phyloP scores from a whole-genome alignment of 2,329 filamentous ascomycete genomes.

The Leptographium radiaticola region DNA sequence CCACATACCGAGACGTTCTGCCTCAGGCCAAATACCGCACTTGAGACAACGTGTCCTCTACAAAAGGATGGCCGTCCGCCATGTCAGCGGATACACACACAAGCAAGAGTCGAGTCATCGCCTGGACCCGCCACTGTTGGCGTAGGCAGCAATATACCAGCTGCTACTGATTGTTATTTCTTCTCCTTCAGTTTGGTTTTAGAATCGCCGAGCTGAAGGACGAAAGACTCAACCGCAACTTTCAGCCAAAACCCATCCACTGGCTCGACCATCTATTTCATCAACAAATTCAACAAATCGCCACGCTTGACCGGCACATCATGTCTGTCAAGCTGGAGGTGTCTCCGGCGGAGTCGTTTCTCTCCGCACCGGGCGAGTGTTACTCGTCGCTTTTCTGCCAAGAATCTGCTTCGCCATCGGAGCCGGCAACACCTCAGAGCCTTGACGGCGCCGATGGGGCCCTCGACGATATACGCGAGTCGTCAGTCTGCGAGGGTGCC shows the following conservation, averaged over 20 bases:
- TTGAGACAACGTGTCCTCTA: slow-evolving; percentile 13
- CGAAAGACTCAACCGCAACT: no score
- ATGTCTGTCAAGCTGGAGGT: slow-evolving; percentile 34
- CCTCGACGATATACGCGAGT: slow-evolving; percentile 1
- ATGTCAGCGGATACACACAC: neutral
- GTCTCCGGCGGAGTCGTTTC: slow-evolving; percentile 40
- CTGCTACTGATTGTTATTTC: neutral
- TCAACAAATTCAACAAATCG: neutral
- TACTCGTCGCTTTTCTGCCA: slow-evolving; percentile 36
- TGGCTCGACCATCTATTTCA: neutral
- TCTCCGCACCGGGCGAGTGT: slow-evolving; percentile 36
- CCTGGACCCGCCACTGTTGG: neutral
- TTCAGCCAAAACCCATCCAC: no score
- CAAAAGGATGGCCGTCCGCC: slow-evolving; percentile 7
- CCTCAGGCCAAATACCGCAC: slow-evolving; percentile 8
- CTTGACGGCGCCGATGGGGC: neutral
- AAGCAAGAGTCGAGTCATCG: slow-evolving; percentile 3
- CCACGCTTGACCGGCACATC: neutral
- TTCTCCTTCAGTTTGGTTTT: neutral
- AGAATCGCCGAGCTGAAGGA: no score
- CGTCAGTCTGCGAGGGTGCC: neutral
- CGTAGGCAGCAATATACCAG: slow-evolving; percentile 8
- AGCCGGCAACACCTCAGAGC: slow-evolving; percentile 1
- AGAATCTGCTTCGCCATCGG: neutral
- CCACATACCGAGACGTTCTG: neutral